A percentile compares a stretch with the other conserved stretches of the same genome.
These are phyloP conservation scores for Penium margaritaceum DNA, from an alignment of 139 green algal genomes.

Conservation along the genomic window DNA sequence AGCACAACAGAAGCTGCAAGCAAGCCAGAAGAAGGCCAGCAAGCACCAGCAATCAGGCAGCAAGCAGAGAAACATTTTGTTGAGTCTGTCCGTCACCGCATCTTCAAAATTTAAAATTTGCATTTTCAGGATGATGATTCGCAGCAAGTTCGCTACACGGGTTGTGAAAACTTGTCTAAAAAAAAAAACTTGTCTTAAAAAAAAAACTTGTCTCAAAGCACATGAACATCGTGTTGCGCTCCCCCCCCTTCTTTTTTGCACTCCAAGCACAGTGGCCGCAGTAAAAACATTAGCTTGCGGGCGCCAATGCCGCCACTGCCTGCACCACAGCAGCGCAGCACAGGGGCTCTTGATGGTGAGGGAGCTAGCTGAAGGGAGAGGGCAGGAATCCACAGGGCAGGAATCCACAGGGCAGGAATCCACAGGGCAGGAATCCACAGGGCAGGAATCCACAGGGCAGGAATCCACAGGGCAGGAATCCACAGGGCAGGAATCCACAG, in stretches of 20 bases:
- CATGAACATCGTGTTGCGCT: not conserved
- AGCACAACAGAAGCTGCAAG: not conserved
- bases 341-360: not conserved
- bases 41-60: not conserved
- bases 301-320: too few species aligned
- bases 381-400: too few species aligned
- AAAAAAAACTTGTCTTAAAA: too few species aligned
- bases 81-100: not conserved
- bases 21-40: not conserved
- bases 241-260: too few species aligned
- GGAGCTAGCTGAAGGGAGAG: too few species aligned
- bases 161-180: not conserved
- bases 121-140: not conserved
- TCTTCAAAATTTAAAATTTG: not conserved
- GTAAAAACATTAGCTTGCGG: too few species aligned
- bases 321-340: not conserved
- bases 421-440: too few species aligned
- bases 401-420: too few species aligned
- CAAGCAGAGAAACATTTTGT: not conserved
- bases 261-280: too few species aligned
- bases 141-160: not conserved
- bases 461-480: too few species aligned
- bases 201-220: not conserved
- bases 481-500: too few species aligned
- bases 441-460: too few species aligned